Evolutionary conservation across 805 yeast species (phyloP), one percentile per base, ranked within the genome.

Genomic region (Jamesozyma rosinii): DNA sequence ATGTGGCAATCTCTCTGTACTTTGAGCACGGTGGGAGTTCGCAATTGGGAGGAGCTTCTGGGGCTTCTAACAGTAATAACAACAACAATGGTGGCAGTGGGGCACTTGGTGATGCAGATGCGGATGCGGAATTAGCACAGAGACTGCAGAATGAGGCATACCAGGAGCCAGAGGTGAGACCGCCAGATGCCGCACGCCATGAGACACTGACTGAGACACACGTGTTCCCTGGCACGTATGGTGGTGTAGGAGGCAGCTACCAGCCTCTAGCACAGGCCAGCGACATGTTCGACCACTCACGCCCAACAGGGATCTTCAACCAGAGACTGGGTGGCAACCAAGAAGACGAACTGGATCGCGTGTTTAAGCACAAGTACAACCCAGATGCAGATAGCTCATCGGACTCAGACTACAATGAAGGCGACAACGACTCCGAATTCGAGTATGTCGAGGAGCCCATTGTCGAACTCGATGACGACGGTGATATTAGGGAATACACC

Each of bases 1-100:
- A 89, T 44, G 75, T 78, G 18, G 97, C 98, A 0, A 84, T 92
- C 6, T 77, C 87, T 13, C 67, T 92, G 36, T 92, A 67, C 62
- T 81, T 83, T 65, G 97, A 92, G 51, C 74, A 73, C 50, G 80
- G 80, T 22, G 63, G 69, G 11, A 47, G 45, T 41, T 50, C 58
- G 0, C 57, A 47, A 22, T 38, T 48, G 24, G 38, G 31, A 5
- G 33, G 38, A 17, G 35, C 37, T 13, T 24, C 29, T 8, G 11
- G 29, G 6, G 11, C 10, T 11, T 8, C 6, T 24, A 24, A 6
- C 29, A 34, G 37, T 32, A 47, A 45, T 21, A 24, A 21, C 5
- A 45, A 24, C 37, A 22, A 35, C 6, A 27, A 35, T 13, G 41
- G 41, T 46, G 38, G 46, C 35, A 41, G 42, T 37, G 24, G 26